Base-by-base conservation (phyloP, 2,329 filamentous ascomycete genomes). In the Plectosphaerella sp. region DNA sequence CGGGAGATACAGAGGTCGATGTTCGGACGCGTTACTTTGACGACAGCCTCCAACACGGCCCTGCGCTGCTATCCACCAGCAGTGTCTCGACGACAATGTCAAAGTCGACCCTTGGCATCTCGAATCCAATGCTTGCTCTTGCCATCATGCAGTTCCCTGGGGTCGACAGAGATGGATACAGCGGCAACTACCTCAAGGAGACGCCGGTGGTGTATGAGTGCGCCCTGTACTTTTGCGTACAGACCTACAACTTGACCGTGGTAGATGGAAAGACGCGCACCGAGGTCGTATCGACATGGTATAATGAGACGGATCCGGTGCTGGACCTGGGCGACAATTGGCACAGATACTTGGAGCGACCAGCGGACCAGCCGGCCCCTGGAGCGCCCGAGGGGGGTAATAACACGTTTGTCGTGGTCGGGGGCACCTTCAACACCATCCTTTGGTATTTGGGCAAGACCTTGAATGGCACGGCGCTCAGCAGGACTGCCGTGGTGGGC, bases 81-180 rank as follows among this genome's bases (percentile, higher is more conserved):
- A 46, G 25, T 22, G 45, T 46, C 45, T 46, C 45, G n/a, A 11
- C 22, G 45, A 46, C 22, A n/a, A 28, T 46, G 45, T 16, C 45
- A 28, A 28, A 46, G 45, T 14, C 22, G 6, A 28, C n/a, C 15
- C 24, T 46, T 14, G 45, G 45, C 15, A 46, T 46, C 45, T 46
- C 45, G 15, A 46, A 46, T 15, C 45, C 45, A 3, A 25, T 46
- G 45, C 45, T 46, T 46, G 22, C 45, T 15, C 22, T 46, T 7
- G 45, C 45, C 45, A 46, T 46, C 25, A n/a, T 46, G 20, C 45
- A 46, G 45, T 46, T 46, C 14, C 45, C 45, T 9, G 45, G 45
- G n/a, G n/a, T 46, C 22, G 45, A 46, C 45, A 46, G 45, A 16
- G 45, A 46, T 22, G 45, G 45, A 20, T 46, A 46, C 45, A 24